Evolutionary conservation across 257 asterid genomes (phyloP).

Genomic region (Solanum pinnatisectum): DNA sequence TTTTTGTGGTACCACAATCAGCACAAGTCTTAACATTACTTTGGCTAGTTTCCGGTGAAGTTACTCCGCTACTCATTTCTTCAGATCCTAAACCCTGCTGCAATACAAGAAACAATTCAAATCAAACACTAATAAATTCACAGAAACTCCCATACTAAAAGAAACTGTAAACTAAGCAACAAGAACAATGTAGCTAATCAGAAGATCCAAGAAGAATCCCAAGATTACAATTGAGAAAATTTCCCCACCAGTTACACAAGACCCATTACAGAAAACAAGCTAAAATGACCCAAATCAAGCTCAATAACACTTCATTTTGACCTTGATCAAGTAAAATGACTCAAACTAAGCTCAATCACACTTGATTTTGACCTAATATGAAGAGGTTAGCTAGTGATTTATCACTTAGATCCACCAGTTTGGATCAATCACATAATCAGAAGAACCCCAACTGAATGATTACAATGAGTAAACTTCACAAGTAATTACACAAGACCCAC

Average conservation of each 20-base stretch:
- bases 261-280: not conserved
- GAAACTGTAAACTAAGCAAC: not conserved
- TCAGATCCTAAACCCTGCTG: conserved; percentile 16
- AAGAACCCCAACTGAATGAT: not conserved
- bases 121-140: not conserved
- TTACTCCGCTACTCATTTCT: conserved; percentile 43
- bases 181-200: not conserved
- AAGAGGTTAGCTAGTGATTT: conserved; percentile 19
- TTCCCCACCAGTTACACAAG: not conserved
- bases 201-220: not conserved
- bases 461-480: not conserved
- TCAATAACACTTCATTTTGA: not conserved
- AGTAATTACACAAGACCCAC: not conserved
- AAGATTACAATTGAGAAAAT: not conserved
- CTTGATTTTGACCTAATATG: not conserved
- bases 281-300: not conserved
- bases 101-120: not conserved
- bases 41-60: conserved; percentile 42
- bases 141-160: not conserved
- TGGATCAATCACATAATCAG: not conserved
- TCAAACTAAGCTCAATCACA: not conserved
- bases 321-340: not conserved
- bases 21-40: conserved; percentile 67
- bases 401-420: conserved; percentile 75
- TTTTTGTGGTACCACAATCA: conserved; percentile 90